Evolutionary conservation across 1,284 basidiomycete genomes (phyloP), one percentile per base, ranked within the genome.

Genomic region (Cutaneotrichosporon cavernicola): DNA sequence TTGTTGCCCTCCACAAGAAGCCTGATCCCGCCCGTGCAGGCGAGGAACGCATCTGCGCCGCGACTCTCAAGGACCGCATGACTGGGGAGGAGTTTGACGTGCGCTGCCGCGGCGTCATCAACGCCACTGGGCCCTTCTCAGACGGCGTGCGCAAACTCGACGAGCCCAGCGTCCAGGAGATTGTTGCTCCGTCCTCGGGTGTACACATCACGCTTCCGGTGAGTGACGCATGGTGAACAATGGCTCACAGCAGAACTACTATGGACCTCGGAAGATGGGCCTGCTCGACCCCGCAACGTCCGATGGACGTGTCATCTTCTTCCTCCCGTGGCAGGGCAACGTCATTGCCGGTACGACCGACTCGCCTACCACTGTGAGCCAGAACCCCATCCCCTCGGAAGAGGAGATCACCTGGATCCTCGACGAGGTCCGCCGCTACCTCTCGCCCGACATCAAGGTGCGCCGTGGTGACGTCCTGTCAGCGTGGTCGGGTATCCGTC

Each of bases 341-440:
- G 95, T 94, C 56, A 96, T 99, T 68, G 96, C 96, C 4, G 96
- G 95, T 31, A 98, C 96, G 7, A 99, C 96, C 22, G 96, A 99
- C 80, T 86, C 90, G 0, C 90, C 92, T 0, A 88, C 90, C 0
- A 80, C 81, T 4, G 90, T 97, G 63, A 85, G 87, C 61, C 85
- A 87, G 57, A 89, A 96, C 73, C 95, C 96, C 5, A 83, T 86
- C 11, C 92, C 95, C 2, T 84, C 86, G 52, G 96, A 98, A 81
- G 91, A 97, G 73, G 96, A 99, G 76, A 95, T 99, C 68, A 88
- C 91, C 63, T 98, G 94, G 94, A 90, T 98, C 61, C 84, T 99
- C 40, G 92, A 96, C 73, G 96, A 98, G 79, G 80, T 81, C 49
- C 67, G 92, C 63, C 86, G 88, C 67, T 99, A 98, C 80, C 86